A percentile compares a stretch with the other conserved stretches of the same genome.
Evolutionary conservation across 2,329 filamentous ascomycete species (phyloP).

Genomic region (Paraphaeosphaeria sporulosa): DNA sequence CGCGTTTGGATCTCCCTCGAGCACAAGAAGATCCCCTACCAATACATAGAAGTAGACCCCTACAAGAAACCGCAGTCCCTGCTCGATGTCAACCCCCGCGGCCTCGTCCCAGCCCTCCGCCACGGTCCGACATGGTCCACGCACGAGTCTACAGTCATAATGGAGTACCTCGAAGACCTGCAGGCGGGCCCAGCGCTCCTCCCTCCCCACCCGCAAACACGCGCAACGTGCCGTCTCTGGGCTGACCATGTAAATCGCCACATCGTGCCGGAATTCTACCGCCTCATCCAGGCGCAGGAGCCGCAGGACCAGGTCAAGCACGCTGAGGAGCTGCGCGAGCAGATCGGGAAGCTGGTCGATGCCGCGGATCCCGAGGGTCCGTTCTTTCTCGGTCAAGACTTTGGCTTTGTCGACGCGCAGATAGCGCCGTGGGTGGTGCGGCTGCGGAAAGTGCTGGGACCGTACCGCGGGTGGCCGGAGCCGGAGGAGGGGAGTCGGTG

Average conservation of each 20-base stretch:
- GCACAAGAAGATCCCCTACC: slow-evolving; percentile 77
- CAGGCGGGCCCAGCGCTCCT: slow-evolving; percentile 67
- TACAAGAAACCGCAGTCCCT: slow-evolving; percentile 75
- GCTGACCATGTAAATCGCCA: slow-evolving; percentile 80
- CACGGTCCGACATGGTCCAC: slow-evolving; percentile 80
- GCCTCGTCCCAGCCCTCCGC: slow-evolving; percentile 77
- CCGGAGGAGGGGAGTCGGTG: slow-evolving; percentile 70
- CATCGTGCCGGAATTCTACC: slow-evolving; percentile 79
- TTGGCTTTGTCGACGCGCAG: slow-evolving; percentile 76
- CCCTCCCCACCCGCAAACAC: slow-evolving; percentile 70
- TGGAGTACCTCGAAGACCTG: slow-evolving; percentile 90
- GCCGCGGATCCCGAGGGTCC: slow-evolving; percentile 68
- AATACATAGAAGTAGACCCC: slow-evolving; percentile 86
- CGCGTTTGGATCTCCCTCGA: slow-evolving; percentile 90
- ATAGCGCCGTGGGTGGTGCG: slow-evolving; percentile 78
- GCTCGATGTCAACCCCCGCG: slow-evolving; percentile 77
- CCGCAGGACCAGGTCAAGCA: slow-evolving; percentile 64
- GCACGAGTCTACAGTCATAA: slow-evolving; percentile 80
- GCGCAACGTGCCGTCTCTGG: slow-evolving; percentile 81
- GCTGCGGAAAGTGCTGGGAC: slow-evolving; percentile 69
- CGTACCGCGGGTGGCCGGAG: slow-evolving; percentile 71
- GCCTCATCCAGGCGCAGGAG: slow-evolving; percentile 72
- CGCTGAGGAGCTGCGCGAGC: slow-evolving; percentile 68
- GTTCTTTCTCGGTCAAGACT: slow-evolving; percentile 68
- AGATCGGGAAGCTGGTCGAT: slow-evolving; percentile 69